Evolutionary conservation across 2,329 filamentous ascomycete species (phyloP), one percentile per base, ranked within the genome.

Genomic region (Hymenoscyphus fructigenus): DNA sequence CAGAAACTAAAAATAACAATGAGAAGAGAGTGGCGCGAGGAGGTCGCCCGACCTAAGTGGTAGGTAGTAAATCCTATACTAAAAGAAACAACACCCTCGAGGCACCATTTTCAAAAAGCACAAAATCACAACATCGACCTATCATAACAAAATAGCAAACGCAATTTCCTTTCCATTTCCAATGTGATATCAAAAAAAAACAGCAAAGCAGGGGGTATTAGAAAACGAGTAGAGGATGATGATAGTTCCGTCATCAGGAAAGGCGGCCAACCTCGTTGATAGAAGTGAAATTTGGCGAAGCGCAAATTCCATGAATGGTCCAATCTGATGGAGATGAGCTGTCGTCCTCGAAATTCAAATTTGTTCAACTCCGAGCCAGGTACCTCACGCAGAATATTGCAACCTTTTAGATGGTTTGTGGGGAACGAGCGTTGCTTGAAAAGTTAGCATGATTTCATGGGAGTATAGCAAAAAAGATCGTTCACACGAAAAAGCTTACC

Each of bases 361-460:
- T 72, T 69, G 71, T 69, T 67, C 65, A 69, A 74, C 71, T 70
- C 72, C 67, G 66, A 72, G 71, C 70, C 68, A 68, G 64, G 73
- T 71, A 71, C 71, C 74, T 72, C 66, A 64, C 66, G 66, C 66
- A 68, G 66, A 59, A 67, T 57, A 70, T 65, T 70, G 71, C 71
- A 71, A 71, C 67, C 67, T 38, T 12, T 81, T 79, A 85, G 79
- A 85, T 84, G 71, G 82, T 79, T 72, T 79, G 82, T 72, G 82
- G 82, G 71, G 82, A 82, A 72, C 80, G 79, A 76, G 79, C 82
- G 73, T 81, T 83, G 72, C 81, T 83, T 70, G 68, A 64, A 64
- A 55, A 60, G 38, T 65, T 23, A 65, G 59, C 44, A 58, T 32
- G 17, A 6, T 23, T 38, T n/a, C 2, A 5, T 59, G 29, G 44